A percentile compares a stretch with the other conserved stretches of the same genome.
These are phyloP conservation scores for Penicillium turbatum DNA, from an alignment of 495 filamentous ascomycete genomes.

Conservation along the genomic window DNA sequence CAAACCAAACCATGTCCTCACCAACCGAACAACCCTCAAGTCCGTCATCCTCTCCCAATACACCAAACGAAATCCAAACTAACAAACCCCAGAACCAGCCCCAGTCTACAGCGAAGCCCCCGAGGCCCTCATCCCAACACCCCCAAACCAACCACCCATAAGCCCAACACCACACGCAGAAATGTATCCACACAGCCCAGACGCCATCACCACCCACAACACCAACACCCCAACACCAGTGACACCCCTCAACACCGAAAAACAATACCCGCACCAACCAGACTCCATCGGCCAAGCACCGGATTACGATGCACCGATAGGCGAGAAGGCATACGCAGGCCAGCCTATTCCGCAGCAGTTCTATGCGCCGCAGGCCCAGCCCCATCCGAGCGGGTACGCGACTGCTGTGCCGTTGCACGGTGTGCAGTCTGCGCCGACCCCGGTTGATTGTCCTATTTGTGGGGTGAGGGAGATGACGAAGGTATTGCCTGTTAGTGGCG, in stretches of 20 bases:
- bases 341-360: conserved; percentile 16
- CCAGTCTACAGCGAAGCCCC: conserved; percentile 6
- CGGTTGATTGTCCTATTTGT: conserved; percentile 50
- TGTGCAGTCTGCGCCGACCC: conserved; percentile 33
- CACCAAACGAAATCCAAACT: no score
- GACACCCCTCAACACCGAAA: background rate
- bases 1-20: background rate
- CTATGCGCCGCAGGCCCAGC: conserved; percentile 14
- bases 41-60: background rate
- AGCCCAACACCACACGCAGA: background rate
- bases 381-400: conserved; percentile 28
- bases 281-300: conserved; percentile 3
- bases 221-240: background rate
- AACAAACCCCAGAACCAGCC: background rate
- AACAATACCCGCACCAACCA: conserved; percentile 3
- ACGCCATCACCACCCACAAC: background rate
- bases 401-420: conserved; percentile 30
- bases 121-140: background rate
- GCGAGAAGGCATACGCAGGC: conserved; percentile 19
- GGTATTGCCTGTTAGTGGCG: conserved; percentile 35
- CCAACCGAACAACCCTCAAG: background rate
- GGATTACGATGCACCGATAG: background rate
- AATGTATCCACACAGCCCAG: background rate
- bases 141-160: background rate
- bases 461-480: conserved; percentile 45